These are phyloP conservation scores for Ceratocystis ficicola DNA, from an alignment of 2,329 filamentous ascomycete genomes.

Conservation along the genomic window DNA sequence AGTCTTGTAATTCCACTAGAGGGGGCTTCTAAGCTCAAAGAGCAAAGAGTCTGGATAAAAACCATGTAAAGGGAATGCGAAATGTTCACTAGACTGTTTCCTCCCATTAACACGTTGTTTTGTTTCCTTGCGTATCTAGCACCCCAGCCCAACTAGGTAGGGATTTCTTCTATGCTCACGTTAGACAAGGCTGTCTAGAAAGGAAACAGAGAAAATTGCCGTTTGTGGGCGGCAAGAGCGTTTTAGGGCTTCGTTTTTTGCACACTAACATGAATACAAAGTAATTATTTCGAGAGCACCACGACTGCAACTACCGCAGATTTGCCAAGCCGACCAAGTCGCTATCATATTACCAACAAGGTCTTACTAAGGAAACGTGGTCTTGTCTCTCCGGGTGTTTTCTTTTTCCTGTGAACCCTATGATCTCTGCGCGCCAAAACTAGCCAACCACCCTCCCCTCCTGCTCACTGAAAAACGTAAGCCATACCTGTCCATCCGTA, in stretches of 20 bases:
- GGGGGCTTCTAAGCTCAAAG: too few relatives aligned
- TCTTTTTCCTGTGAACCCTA: slow-evolving; percentile 1
- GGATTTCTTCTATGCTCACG: slow-evolving; percentile 1
- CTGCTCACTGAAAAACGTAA: background rate
- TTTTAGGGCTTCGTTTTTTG: background rate
- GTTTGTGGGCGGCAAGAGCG: slow-evolving; percentile 6
- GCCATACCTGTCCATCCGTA: background rate
- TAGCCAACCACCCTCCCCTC: background rate
- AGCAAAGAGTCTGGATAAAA: too few relatives aligned
- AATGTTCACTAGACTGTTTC: background rate
- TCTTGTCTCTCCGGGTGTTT: background rate
- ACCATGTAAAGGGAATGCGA: too few relatives aligned
- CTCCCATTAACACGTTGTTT: background rate
- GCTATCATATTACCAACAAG: background rate
- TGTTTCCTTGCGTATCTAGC: background rate
- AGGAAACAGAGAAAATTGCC: background rate
- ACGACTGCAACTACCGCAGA: background rate
- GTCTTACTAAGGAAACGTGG: background rate
- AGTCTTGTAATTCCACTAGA: too few relatives aligned
- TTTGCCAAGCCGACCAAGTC: background rate
- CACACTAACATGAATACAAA: background rate
- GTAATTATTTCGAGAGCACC: too few relatives aligned
- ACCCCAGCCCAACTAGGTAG: background rate
- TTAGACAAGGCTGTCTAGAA: slow-evolving; percentile 6
- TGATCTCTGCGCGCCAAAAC: background rate